Percentiles rank a stretch among this genome's conserved stretches.
Evolutionary conservation across 2,329 filamentous ascomycete genomes (phyloP).

Genomic region (Phaeosphaeriaceae sp.): DNA sequence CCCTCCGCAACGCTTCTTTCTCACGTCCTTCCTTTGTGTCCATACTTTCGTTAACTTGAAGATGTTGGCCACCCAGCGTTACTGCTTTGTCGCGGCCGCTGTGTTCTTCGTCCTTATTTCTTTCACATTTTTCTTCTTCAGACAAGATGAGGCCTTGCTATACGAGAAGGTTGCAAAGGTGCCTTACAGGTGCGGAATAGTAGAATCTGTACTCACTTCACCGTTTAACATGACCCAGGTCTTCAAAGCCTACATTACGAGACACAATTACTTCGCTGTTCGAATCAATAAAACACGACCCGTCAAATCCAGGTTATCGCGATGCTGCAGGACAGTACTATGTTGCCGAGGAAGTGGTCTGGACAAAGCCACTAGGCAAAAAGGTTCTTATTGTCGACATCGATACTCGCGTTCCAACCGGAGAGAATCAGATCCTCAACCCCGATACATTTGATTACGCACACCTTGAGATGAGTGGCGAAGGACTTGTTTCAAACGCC

Average conservation of each 20-base stretch:
- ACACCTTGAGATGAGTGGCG: conserved; percentile 27
- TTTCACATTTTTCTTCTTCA: conserved; percentile 17
- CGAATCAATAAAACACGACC: conserved; percentile 21
- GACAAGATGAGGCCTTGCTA: conserved; percentile 4
- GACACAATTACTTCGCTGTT: conserved; percentile 24
- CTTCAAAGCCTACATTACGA: conserved; percentile 12
- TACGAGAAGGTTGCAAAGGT: conserved; percentile 8
- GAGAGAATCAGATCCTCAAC: conserved; percentile 29
- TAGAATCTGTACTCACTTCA: background rate
- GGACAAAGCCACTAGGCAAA: background rate
- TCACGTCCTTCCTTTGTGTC: background rate
- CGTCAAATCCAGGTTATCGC: conserved; percentile 10
- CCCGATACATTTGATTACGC: conserved; percentile 29
- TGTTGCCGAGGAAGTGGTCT: background rate
- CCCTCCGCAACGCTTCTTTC: background rate
- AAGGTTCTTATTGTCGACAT: conserved; percentile 12
- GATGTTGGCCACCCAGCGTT: conserved; percentile 23
- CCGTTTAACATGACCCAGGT: conserved; percentile 1
- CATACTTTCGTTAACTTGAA: conserved; percentile 2
- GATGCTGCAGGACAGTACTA: conserved; percentile 20
- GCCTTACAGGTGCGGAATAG: conserved; percentile 9
- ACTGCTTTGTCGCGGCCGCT: conserved; percentile 15
- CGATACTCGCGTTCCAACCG: conserved; percentile 34
- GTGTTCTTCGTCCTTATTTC: conserved; percentile 16
- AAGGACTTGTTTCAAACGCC: conserved; percentile 27